Evolutionary conservation across 164 flowering plant species (phyloP), one percentile per base, ranked within the genome.

Genomic region (Magnolia sinica): DNA sequence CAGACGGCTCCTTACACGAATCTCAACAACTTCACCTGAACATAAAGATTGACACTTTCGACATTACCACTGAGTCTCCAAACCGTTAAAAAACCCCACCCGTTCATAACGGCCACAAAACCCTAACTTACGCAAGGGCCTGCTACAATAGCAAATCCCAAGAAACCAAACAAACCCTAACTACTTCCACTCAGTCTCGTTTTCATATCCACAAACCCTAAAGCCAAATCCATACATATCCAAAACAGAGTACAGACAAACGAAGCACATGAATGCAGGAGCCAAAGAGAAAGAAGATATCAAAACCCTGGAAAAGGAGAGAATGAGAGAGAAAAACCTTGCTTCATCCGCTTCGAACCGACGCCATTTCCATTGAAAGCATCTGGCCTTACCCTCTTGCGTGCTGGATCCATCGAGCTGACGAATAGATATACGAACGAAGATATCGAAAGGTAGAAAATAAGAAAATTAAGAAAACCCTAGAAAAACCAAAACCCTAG

Each of bases 341-440:
- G 81, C 45, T 74, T 82, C 27, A 49, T 67, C 19, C 70, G 77
- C 81, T 86, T 86, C 23, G 77, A 68, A 31, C 76, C 69, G 0
- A 66, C 13, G 1, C 86, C 89, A 78, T 83, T 83, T 1, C 80
- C 84, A 74, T 82, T 84, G 20, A 71, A 24, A 22, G 74, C 74
- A 24, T 82, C 85, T 0, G 68, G 69, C 73, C 85, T 79, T 52
- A 81, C 83, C 76, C 86, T 81, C 80, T 87, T 87, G 70, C 87
- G 71, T 45, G 71, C 50, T 20, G 49, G 70, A 70, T 76, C 83
- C 82, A 80, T 83, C 64, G 50, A 49, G 2, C 55, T 8, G 19
- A 75, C 11, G 7, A 8, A 76, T 24, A 65, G 20, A 73, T n/a
- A 9, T n/a, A 13, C 9, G 13, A 50, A 70, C 66, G 51, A 8